phyloP scores from a whole-genome alignment of 2,329 filamentous ascomycete genomes.

The Mycosphaerella arachidis region DNA sequence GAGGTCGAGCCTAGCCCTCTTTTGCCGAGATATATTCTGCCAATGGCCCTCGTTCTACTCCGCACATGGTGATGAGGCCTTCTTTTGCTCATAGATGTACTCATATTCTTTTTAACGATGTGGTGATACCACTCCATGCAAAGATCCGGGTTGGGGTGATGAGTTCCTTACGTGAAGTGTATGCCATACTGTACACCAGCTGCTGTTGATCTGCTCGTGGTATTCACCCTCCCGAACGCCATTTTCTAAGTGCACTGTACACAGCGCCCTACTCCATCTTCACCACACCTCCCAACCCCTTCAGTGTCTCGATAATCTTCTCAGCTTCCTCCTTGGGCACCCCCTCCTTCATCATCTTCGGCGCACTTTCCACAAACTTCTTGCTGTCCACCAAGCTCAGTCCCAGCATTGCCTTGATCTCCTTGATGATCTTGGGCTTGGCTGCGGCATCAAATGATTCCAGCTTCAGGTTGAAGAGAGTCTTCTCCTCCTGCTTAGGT shows the following conservation, averaged over 20 bases:
- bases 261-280: slow-evolving; percentile 67
- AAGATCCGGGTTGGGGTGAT: no score
- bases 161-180: no score
- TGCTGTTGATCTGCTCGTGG: no score
- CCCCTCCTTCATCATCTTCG: slow-evolving; percentile 98
- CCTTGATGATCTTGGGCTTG: slow-evolving; percentile 99
- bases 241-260: background rate
- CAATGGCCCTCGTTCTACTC: no score
- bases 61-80: no score
- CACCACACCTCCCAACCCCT: slow-evolving; percentile 84
- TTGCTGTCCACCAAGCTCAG: slow-evolving; percentile 97
- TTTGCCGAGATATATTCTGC: no score
- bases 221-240: no score
- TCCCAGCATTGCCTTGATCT: slow-evolving; percentile 93
- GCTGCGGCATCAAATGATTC: slow-evolving; percentile 78
- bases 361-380: slow-evolving; percentile 98
- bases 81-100: no score
- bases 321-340: slow-evolving; percentile 98
- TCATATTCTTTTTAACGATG: no score
- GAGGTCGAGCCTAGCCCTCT: no score
- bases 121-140: no score
- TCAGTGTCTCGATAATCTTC: slow-evolving; percentile 95
- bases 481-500: slow-evolving; percentile 86
- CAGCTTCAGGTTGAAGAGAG: slow-evolving; percentile 94
- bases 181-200: no score